phyloP scores from a whole-genome alignment of 768 basidiomycete genomes.

The Tulasnella sp. region DNA sequence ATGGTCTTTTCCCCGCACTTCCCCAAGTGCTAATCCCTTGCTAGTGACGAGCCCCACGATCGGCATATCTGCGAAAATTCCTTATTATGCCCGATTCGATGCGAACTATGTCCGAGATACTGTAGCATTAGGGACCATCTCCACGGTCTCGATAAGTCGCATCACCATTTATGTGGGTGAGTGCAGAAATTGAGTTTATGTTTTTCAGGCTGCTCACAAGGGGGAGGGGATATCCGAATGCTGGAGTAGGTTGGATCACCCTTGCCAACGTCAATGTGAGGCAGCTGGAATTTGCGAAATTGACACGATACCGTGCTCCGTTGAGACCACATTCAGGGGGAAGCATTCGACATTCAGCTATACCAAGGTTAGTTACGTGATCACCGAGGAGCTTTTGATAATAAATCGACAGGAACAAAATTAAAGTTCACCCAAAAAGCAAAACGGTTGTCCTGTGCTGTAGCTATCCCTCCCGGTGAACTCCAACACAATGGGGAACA shows the following conservation, averaged over 20 bases:
- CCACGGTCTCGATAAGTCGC: neutral
- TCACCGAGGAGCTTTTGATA: neutral
- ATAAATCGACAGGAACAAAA: neutral
- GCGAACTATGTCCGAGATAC: constrained; percentile 6
- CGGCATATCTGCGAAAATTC: constrained; percentile 11
- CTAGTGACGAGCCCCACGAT: constrained; percentile 16
- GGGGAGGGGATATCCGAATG: too few species aligned
- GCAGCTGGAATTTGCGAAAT: constrained; percentile 56
- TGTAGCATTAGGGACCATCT: constrained; percentile 6
- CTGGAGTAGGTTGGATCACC: too few species aligned
- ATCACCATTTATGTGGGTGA: constrained; percentile 21
- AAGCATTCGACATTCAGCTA: constrained; percentile 64
- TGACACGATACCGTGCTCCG: constrained; percentile 52
- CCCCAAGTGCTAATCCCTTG: neutral
- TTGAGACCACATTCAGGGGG: too few species aligned
- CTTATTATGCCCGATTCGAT: constrained; percentile 3
- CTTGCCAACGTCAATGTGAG: constrained; percentile 44
- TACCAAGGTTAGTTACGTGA: constrained; percentile 47
- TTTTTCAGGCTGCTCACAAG: constrained; percentile 37
- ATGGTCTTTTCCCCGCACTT: constrained; percentile 19
- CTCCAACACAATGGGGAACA: constrained; percentile 47
- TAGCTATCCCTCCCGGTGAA: constrained; percentile 44
- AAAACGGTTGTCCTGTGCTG: constrained; percentile 49
- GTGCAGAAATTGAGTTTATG: neutral
- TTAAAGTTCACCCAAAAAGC: constrained; percentile 41